Percentiles rank a stretch among this genome's conserved stretches.
These are phyloP conservation scores for Fusarium sp. DNA, from an alignment of 2,329 filamentous ascomycete genomes.

Conservation along the genomic window DNA sequence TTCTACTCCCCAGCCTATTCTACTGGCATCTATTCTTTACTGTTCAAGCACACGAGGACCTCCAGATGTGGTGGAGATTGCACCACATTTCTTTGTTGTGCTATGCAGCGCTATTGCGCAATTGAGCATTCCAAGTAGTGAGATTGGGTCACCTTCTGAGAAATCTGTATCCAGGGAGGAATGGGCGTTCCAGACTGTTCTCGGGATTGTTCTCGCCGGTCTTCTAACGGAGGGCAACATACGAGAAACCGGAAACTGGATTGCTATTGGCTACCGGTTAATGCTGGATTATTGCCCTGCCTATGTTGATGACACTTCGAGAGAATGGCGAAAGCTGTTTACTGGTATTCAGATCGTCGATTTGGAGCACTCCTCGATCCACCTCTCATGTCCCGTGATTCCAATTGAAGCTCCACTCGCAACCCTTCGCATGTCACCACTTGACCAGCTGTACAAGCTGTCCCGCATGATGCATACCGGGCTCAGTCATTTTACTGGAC, in stretches of 20 bases:
- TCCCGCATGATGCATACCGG: constrained; percentile 21
- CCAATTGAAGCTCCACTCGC: constrained; percentile 11
- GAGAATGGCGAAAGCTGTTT: constrained; percentile 22
- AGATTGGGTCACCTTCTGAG: not conserved
- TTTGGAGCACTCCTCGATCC: constrained; percentile 16
- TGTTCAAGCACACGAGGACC: constrained; percentile 15
- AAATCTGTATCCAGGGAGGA: constrained; percentile 8
- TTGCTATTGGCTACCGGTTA: constrained; percentile 11
- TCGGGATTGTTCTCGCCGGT: constrained; percentile 10
- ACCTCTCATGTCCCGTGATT: constrained; percentile 12
- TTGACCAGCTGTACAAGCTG: constrained; percentile 12
- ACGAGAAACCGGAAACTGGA: constrained; percentile 20
- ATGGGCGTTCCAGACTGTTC: constrained; percentile 22
- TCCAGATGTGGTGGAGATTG: constrained; percentile 3
- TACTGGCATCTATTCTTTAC: constrained; percentile 11
- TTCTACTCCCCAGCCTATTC: not conserved
- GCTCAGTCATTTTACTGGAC: constrained; percentile 9
- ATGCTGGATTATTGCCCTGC: constrained; percentile 26
- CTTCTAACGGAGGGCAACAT: constrained; percentile 11
- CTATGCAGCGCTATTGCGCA: constrained; percentile 21
- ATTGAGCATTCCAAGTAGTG: constrained; percentile 14
- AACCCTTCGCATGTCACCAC: constrained; percentile 14
- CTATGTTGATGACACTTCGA: constrained; percentile 15
- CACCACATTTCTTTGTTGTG: constrained; percentile 3
- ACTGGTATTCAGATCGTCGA: constrained; percentile 24